Conservation (phyloP, 352 stramenopile genomes). For the Phytophthora uliginosa region DNA sequence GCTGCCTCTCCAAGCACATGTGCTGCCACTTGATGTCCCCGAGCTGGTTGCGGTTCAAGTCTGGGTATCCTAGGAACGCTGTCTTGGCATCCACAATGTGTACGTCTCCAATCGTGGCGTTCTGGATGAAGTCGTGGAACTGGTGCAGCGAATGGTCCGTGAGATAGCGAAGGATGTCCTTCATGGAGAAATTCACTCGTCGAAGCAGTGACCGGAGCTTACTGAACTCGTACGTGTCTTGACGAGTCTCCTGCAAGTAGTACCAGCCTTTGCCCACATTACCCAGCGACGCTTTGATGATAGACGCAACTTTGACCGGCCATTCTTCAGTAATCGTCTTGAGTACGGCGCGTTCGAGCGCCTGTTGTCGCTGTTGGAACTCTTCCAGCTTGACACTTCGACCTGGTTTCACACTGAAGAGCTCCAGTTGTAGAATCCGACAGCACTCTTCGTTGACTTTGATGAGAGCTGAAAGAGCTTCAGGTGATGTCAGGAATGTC, state of each 20-base stretch:
- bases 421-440: constrained; percentile 78
- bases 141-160: constrained; percentile 78
- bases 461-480: constrained; percentile 75
- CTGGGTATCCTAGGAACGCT: constrained; percentile 70
- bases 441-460: constrained; percentile 92
- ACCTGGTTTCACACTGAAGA: constrained; percentile 80
- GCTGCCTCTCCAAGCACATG: constrained; percentile 77
- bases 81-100: constrained; percentile 84
- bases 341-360: constrained; percentile 72
- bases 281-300: constrained; percentile 77
- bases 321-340: constrained; percentile 90
- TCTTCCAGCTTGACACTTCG: constrained; percentile 89
- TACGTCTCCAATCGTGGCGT: constrained; percentile 60
- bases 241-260: constrained; percentile 82
- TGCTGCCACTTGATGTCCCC: constrained; percentile 87
- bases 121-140: constrained; percentile 79
- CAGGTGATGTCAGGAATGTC: constrained; percentile 84
- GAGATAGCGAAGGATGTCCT: constrained; percentile 82
- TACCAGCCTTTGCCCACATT: constrained; percentile 91
- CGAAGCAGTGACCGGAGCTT: constrained; percentile 82
- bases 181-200: constrained; percentile 87
- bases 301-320: constrained; percentile 72
- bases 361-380: constrained; percentile 86
- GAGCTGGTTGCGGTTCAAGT: constrained; percentile 69
- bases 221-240: constrained; percentile 92